Conservation (phyloP, 495 filamentous ascomycete genomes). For the Physcia stellaris region DNA sequence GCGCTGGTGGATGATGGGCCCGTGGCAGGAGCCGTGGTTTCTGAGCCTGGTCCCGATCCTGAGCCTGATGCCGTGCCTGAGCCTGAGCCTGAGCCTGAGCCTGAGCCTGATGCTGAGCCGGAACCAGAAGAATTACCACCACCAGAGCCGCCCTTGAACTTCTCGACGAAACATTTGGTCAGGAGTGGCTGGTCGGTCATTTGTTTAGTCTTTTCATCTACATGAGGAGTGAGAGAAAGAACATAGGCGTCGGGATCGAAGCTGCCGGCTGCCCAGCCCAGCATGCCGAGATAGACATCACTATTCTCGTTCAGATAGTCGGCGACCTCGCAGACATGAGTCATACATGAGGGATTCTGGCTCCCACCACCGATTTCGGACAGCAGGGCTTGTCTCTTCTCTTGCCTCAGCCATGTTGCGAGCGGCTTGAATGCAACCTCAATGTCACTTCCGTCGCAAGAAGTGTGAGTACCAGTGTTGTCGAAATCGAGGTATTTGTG, state of each 20-base stretch:
- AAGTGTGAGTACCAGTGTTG: constrained; percentile 35
- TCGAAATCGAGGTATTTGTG: constrained; percentile 46
- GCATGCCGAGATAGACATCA: constrained; percentile 39
- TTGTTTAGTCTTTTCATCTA: no score
- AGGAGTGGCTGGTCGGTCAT: constrained; percentile 6
- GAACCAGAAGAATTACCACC: not conserved
- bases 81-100: no score
- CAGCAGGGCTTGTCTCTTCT: constrained; percentile 36
- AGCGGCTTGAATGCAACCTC: constrained; percentile 31
- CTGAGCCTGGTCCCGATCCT: no score
- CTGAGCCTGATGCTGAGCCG: not conserved
- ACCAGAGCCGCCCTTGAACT: constrained; percentile 5
- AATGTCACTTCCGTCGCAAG: constrained; percentile 40
- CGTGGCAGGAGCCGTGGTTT: no score
- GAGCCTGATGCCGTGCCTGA: no score
- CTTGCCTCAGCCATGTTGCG: constrained; percentile 31
- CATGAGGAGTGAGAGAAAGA: constrained; percentile 3
- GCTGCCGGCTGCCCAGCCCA: constrained; percentile 37
- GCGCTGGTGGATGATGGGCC: no score
- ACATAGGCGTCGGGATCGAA: constrained; percentile 27
- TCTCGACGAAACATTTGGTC: constrained; percentile 12
- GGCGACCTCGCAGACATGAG: constrained; percentile 17
- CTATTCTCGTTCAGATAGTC: constrained; percentile 28
- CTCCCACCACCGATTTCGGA: constrained; percentile 43
- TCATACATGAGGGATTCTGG: constrained; percentile 24